A percentile compares a stretch with the other conserved stretches of the same genome.
Conservation (phyloP, 2,329 filamentous ascomycete genomes). For the Rutstroemia sp. region DNA sequence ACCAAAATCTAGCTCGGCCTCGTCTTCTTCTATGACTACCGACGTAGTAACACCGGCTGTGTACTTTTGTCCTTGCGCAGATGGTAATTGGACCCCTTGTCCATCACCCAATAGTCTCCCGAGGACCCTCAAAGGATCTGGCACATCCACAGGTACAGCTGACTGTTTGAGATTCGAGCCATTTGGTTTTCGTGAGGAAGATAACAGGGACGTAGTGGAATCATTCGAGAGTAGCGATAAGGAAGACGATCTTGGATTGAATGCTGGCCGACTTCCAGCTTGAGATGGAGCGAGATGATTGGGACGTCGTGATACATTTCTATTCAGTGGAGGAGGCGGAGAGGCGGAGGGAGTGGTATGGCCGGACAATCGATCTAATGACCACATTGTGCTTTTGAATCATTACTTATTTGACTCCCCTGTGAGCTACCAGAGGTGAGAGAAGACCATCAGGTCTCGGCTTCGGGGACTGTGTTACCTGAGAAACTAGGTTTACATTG, state of each 20-base stretch:
- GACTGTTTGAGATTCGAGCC: slow-evolving; percentile 61
- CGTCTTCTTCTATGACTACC: slow-evolving; percentile 45
- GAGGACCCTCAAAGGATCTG: slow-evolving; percentile 67
- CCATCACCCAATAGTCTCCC: slow-evolving; percentile 32
- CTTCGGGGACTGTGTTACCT: too few relatives aligned
- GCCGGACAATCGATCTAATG: slow-evolving; percentile 71
- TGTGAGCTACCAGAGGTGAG: too few relatives aligned
- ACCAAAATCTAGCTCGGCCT: slow-evolving; percentile 69
- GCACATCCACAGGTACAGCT: slow-evolving; percentile 40
- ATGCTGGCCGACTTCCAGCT: slow-evolving; percentile 58
- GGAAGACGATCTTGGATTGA: slow-evolving; percentile 67
- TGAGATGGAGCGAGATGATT: slow-evolving; percentile 62
- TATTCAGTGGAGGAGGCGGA: slow-evolving; percentile 54
- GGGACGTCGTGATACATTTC: slow-evolving; percentile 59
- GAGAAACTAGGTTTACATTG: too few relatives aligned
- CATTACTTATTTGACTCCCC: too few relatives aligned
- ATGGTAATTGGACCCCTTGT: slow-evolving; percentile 13
- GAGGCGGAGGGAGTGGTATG: slow-evolving; percentile 52
- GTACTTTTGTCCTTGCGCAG: not conserved
- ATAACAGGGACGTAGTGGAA: slow-evolving; percentile 68
- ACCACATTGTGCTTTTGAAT: slow-evolving; percentile 56
- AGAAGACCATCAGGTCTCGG: too few relatives aligned
- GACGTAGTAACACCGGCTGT: slow-evolving; percentile 10
- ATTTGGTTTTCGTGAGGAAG: slow-evolving; percentile 56
- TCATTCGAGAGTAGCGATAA: slow-evolving; percentile 71